phyloP scores from a whole-genome alignment of 345 rosid genomes.

The Raphanus sativus region DNA sequence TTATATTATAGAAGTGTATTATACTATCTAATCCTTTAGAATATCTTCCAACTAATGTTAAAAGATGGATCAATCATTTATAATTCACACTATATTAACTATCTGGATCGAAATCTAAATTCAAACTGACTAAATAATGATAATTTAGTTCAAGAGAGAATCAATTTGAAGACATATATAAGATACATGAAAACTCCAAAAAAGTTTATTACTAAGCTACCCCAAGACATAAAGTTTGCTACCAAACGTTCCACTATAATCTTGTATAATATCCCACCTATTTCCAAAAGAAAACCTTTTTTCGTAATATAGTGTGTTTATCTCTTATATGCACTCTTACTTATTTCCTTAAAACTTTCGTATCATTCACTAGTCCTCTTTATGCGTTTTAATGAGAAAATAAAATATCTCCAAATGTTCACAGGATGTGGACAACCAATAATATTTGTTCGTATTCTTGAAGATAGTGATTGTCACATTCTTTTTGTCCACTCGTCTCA shows the following conservation, averaged over 20 bases:
- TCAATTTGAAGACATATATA: no score
- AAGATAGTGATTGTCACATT: conserved; percentile 20
- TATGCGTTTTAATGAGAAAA: neutral
- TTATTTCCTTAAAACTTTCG: neutral
- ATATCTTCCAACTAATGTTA: no score
- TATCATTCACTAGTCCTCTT: neutral
- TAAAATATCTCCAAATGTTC: neutral
- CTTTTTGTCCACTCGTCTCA: conserved; percentile 17
- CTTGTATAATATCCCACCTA: neutral
- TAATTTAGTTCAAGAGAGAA: no score
- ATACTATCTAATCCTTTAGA: no score
- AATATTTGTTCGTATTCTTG: neutral
- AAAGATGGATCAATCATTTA: no score
- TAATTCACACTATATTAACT: no score
- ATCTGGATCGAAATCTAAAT: no score
- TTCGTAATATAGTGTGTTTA: conserved; percentile 7
- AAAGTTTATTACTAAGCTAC: no score
- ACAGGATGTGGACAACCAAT: neutral
- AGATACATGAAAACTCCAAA: no score
- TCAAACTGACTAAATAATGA: no score
- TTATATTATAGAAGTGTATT: no score
- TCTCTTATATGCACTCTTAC: neutral
- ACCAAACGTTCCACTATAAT: conserved; percentile 20
- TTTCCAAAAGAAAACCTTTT: conserved; percentile 19
- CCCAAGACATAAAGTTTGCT: conserved; percentile 19